phyloP scores from a whole-genome alignment of 2,329 filamentous ascomycete genomes.

The Triangularia verruculosa region DNA sequence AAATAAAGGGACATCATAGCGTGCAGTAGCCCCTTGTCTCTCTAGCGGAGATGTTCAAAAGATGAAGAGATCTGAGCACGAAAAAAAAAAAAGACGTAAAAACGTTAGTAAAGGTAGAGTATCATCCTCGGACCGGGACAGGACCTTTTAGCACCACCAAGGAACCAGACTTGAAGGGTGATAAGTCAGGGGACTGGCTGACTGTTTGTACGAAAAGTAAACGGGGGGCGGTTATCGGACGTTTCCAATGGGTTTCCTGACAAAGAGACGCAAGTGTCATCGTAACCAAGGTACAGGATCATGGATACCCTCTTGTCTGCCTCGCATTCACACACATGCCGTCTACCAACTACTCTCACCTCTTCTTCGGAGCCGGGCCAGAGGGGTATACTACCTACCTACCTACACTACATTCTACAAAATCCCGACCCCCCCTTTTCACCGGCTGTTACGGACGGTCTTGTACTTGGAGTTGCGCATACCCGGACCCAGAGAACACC shows the following conservation, averaged over 20 bases:
- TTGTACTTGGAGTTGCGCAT: neutral
- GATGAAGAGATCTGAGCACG: neutral
- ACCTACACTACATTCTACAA: too few species aligned
- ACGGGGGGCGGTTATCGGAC: neutral
- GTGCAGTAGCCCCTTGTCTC: neutral
- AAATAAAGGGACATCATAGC: neutral
- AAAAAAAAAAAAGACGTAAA: neutral
- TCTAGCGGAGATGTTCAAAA: neutral
- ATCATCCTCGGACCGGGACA: neutral
- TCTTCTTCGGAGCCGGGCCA: neutral
- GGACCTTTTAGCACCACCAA: neutral
- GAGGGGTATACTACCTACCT: too few species aligned
- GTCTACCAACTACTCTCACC: neutral
- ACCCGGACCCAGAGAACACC: neutral
- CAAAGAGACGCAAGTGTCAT: neutral
- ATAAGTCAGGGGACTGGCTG: too few species aligned
- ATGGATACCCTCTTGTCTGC: too few species aligned
- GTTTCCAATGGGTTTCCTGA: neutral
- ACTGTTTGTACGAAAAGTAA: too few species aligned
- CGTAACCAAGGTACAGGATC: neutral
- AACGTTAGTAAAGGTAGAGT: neutral
- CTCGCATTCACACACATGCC: too few species aligned
- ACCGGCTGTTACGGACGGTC: neutral
- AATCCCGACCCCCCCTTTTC: neutral
- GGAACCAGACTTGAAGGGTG: neutral